Evolutionary conservation across 1,284 basidiomycete species (phyloP).

Genomic region (Leccinum holopus): DNA sequence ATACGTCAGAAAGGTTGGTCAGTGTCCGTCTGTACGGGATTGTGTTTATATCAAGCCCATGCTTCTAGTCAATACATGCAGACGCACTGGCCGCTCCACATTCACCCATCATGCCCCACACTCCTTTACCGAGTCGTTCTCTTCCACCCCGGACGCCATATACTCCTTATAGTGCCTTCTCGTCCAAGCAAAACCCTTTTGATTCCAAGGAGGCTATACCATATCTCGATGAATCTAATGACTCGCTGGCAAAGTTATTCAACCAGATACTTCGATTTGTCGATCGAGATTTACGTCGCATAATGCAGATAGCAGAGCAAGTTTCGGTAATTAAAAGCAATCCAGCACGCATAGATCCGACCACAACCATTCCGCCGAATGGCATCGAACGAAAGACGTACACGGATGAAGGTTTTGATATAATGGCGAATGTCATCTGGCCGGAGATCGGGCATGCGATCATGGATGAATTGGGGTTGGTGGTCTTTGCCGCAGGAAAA

Average conservation of each 20-base stretch:
- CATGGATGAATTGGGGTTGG: constrained; percentile 77
- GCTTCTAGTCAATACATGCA: constrained; percentile 64
- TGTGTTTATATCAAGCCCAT: background rate
- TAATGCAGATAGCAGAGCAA: constrained; percentile 77
- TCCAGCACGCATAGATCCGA: constrained; percentile 24
- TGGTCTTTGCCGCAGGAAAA: constrained; percentile 88
- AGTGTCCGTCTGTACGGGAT: constrained; percentile 15
- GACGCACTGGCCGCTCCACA: constrained; percentile 66
- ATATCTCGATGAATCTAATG: constrained; percentile 61
- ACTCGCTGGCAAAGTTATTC: constrained; percentile 72
- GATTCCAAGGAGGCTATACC: constrained; percentile 39
- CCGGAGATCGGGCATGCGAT: constrained; percentile 77
- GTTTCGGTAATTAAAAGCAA: constrained; percentile 49
- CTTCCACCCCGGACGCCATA: constrained; percentile 70
- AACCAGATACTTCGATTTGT: constrained; percentile 83
- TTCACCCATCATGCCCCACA: constrained; percentile 73
- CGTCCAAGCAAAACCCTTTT: constrained; percentile 50
- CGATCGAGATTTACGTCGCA: constrained; percentile 63
- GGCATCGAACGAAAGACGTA: constrained; percentile 4
- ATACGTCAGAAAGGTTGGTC: constrained; percentile 79
- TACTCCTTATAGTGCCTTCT: constrained; percentile 62
- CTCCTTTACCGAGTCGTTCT: constrained; percentile 39
- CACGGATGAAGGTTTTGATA: constrained; percentile 58
- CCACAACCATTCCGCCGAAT: constrained; percentile 5
- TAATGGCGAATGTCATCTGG: constrained; percentile 88